Evolutionary conservation across 2,329 filamentous ascomycete species (phyloP).

Genomic region (Xylariaceae sp.): DNA sequence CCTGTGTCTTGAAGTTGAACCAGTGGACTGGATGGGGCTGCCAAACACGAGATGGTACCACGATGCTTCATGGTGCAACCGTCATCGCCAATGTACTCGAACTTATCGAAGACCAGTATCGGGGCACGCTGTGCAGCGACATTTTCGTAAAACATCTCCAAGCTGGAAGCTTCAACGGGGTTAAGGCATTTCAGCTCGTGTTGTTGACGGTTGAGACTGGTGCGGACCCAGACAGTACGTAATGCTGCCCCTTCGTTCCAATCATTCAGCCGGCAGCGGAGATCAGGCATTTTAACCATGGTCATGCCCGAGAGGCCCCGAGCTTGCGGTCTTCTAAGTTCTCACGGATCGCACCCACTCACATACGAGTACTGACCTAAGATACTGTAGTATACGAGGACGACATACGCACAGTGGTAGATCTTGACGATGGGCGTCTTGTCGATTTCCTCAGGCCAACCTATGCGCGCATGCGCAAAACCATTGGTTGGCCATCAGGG

Average conservation of each 20-base stretch:
- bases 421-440: slow-evolving; percentile 8
- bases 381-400: slow-evolving; percentile 7
- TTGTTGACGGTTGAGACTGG: slow-evolving; percentile 12
- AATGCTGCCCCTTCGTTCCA: not conserved
- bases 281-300: not conserved
- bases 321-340: no score
- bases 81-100: slow-evolving; percentile 13
- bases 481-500: not conserved
- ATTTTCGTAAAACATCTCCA: slow-evolving; percentile 3
- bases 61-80: not conserved
- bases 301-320: not conserved
- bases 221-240: slow-evolving; percentile 5
- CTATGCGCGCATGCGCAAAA: not conserved
- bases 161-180: not conserved
- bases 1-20: not conserved
- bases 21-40: not conserved
- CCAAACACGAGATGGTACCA: not conserved
- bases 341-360: not conserved
- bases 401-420: slow-evolving; percentile 5
- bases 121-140: not conserved
- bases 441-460: not conserved
- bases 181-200: slow-evolving; percentile 12
- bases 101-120: slow-evolving; percentile 12
- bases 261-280: not conserved
- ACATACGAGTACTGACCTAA: not conserved